phyloP scores from a whole-genome alignment of 176 grass and related monocot species.

The Bromus sterilis region DNA sequence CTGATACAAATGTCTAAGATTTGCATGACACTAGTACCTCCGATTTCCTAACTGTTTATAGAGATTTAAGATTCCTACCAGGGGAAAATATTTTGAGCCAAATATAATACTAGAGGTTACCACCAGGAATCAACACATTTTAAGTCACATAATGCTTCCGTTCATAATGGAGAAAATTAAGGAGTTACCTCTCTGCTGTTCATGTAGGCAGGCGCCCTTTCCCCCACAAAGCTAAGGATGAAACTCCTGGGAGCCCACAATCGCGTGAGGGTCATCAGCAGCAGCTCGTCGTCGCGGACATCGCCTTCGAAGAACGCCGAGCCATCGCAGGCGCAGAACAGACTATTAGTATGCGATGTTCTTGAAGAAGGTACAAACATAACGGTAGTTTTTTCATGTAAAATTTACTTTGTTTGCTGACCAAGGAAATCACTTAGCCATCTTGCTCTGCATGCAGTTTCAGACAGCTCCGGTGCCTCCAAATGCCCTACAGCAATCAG shows the following conservation, averaged over 20 bases:
- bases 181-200: conserved; percentile 6
- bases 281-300: conserved; percentile 49
- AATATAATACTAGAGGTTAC: neutral
- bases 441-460: conserved; percentile 16
- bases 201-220: conserved; percentile 69
- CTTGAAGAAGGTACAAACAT: conserved; percentile 56
- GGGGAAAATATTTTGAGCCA: neutral
- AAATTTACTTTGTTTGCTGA: neutral
- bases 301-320: conserved; percentile 69
- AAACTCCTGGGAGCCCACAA: conserved; percentile 68
- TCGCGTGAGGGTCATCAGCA: conserved; percentile 55
- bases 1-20: neutral
- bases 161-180: too few species aligned
- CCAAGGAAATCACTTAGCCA: neutral
- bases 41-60: neutral
- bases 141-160: neutral
- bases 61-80: neutral
- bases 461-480: conserved; percentile 50
- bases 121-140: neutral
- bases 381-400: neutral
- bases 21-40: neutral
- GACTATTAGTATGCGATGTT: conserved; percentile 48
- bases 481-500: conserved; percentile 24
- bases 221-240: conserved; percentile 89
- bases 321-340: conserved; percentile 42